A percentile compares a stretch with the other conserved stretches of the same genome.
phyloP scores from a whole-genome alignment of 225 moss, liverwort and hornwort species.

The Bryoerythrophyllum caledonicum region DNA sequence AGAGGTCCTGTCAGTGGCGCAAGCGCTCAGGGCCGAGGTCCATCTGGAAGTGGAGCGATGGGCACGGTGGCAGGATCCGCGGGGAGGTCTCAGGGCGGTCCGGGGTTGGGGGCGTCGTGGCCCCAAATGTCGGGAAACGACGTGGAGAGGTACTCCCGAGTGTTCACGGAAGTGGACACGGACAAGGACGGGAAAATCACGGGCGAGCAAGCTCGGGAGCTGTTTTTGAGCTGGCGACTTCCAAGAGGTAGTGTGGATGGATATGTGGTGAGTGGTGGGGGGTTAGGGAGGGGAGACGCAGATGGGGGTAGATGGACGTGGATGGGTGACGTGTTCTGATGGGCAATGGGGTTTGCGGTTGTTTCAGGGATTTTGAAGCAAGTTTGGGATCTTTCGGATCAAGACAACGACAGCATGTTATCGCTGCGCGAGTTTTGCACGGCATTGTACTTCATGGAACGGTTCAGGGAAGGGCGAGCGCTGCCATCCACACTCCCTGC shows the following conservation, averaged over 20 bases:
- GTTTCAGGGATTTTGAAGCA: slow-evolving; percentile 90
- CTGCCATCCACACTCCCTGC: slow-evolving; percentile 74
- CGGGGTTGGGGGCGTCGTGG: slow-evolving; percentile 57
- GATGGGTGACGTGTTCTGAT: slow-evolving; percentile 9
- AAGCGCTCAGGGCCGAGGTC: slow-evolving; percentile 21
- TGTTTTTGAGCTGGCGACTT: slow-evolving; percentile 96
- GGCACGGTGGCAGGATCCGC: slow-evolving; percentile 38
- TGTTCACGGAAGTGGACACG: slow-evolving; percentile 88
- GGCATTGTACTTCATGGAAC: slow-evolving; percentile 94
- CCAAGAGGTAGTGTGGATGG: slow-evolving; percentile 69
- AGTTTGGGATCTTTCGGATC: slow-evolving; percentile 97
- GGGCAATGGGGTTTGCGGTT: slow-evolving; percentile 17
- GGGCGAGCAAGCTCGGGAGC: slow-evolving; percentile 89
- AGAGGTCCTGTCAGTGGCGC: slow-evolving; percentile 30
- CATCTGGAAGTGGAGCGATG: slow-evolving; percentile 20
- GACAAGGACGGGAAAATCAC: slow-evolving; percentile 95
- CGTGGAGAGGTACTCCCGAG: slow-evolving; percentile 70
- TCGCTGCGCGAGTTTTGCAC: slow-evolving; percentile 90
- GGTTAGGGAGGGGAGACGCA: not conserved
- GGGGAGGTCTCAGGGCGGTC: slow-evolving; percentile 38
- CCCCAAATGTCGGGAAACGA: slow-evolving; percentile 83
- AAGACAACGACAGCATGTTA: slow-evolving; percentile 91
- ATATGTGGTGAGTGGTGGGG: not conserved
- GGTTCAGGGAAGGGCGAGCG: slow-evolving; percentile 85
- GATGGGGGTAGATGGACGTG: not conserved